phyloP scores from a whole-genome alignment of 208 protist genomes.

The Leptomonas pyrrhocoris region DNA sequence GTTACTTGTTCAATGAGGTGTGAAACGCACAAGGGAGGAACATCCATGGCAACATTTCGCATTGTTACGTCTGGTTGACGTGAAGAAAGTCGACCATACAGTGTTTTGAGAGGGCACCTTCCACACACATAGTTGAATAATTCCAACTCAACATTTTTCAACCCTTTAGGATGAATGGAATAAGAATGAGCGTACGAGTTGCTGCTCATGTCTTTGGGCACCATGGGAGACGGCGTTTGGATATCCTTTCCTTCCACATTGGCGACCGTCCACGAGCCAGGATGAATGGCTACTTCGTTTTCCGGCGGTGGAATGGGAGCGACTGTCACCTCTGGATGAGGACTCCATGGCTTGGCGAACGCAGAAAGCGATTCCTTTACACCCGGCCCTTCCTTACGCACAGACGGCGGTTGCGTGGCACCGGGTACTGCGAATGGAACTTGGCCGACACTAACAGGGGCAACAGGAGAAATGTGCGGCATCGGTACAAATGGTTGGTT shows the following conservation, averaged over 20 bases:
- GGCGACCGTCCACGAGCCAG: conserved; percentile 19
- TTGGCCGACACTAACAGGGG: conserved; percentile 3
- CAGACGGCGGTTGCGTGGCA: neutral
- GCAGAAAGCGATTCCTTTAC: conserved; percentile 34
- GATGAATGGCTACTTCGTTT: conserved; percentile 30
- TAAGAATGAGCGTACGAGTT: conserved; percentile 64
- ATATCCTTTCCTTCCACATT: conserved; percentile 29
- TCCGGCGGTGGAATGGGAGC: conserved; percentile 13
- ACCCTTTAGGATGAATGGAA: conserved; percentile 33
- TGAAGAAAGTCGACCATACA: conserved; percentile 68
- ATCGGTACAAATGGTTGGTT: conserved; percentile 13
- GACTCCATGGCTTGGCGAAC: conserved; percentile 44
- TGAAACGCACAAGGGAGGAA: conserved; percentile 67
- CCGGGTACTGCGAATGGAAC: conserved; percentile 4
- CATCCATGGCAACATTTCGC: conserved; percentile 54
- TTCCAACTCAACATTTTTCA: conserved; percentile 46
- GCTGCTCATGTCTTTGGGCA: conserved; percentile 33
- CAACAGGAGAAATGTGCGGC: conserved; percentile 16
- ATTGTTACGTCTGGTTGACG: conserved; percentile 60
- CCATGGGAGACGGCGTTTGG: conserved; percentile 46
- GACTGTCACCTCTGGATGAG: conserved; percentile 25
- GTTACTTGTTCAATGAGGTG: conserved; percentile 75
- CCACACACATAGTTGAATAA: conserved; percentile 65
- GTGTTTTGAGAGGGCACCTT: conserved; percentile 52
- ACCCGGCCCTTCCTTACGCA: conserved; percentile 8